Base-by-base conservation (phyloP, 163 green algal species). In the Prototheca wickerhamii region DNA sequence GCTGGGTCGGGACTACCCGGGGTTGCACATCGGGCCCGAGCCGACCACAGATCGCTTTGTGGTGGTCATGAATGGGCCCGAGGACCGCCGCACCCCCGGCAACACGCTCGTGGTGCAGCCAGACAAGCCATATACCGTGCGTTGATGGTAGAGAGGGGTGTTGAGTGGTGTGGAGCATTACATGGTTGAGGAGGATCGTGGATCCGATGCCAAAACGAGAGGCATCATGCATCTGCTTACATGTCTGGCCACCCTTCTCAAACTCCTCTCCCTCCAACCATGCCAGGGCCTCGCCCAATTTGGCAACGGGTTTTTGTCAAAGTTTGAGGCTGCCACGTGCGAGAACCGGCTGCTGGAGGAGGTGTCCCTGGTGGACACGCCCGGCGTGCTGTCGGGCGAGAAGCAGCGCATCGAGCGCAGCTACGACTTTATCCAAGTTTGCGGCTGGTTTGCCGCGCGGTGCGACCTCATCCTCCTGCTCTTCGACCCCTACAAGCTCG, bases 401-500 rank as follows among this genome's bases (percentile, higher is more conserved):
- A 98, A 98, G 81, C 92, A 98, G 83, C 81, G 92, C 59, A 91
- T 96, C 25, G 88, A 97, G 79, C 87, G 92, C 29, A 80, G 80
- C 25, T 95, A 95, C 76, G 85, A 93, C 67, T 94, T 95, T 65
- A 79, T 84, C 3, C 57, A 76, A 33, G 87, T 96, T 20, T 91
- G 82, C 69, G 78, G 88, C 79, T 97, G 89, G 91, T 98, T 97
- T 79, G 92, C 92, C 1, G 72, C 78, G 21, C 85, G 92, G 34
- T 91, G 77, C 73, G 92, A 98, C 76, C 76, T 98, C 74, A 96
- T 98, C 65, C 86, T 98, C 56, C 79, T 98, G 71, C 85, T 98
- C 5, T 98, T 98, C 69, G 92, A 98, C 77, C 91, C 92, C 40
- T 83, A 95, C 84, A 98, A 98, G 87, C 84, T 98, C 50, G 92